These are phyloP conservation scores for Phyllachora maydis DNA, from an alignment of 2,329 filamentous ascomycete species.

Conservation along the genomic window DNA sequence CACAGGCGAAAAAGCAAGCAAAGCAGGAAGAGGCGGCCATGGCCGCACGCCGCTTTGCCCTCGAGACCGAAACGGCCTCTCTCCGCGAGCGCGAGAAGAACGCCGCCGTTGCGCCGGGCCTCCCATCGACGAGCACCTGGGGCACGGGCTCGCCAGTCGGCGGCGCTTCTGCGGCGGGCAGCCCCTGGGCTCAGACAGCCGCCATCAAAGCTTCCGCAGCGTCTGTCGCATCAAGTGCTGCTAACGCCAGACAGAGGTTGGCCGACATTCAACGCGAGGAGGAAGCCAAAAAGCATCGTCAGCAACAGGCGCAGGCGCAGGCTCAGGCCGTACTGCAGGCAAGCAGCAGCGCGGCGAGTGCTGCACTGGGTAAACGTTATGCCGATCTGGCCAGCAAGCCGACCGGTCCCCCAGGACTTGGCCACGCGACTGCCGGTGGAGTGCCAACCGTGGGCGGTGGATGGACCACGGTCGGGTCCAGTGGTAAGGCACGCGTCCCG, in stretches of 20 bases:
- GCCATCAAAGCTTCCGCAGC: constrained; percentile 16
- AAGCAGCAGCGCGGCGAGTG: constrained; percentile 20
- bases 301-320: constrained; percentile 41
- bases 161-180: constrained; percentile 24
- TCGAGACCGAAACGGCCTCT: constrained; percentile 57
- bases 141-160: constrained; percentile 55
- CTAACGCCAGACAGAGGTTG: constrained; percentile 58
- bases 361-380: constrained; percentile 60
- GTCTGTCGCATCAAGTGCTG: no score
- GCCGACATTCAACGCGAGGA: constrained; percentile 96
- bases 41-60: constrained; percentile 52
- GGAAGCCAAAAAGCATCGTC: constrained; percentile 73
- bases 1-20: constrained; percentile 81
- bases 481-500: constrained; percentile 74
- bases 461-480: constrained; percentile 90
- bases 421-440: constrained; percentile 15
- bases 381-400: constrained; percentile 80
- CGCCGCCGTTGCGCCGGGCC: constrained; percentile 45
- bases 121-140: constrained; percentile 83
- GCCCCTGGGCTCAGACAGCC: constrained; percentile 48
- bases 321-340: no score
- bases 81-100: constrained; percentile 39
- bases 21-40: constrained; percentile 68
- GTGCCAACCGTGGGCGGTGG: constrained; percentile 22
- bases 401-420: constrained; percentile 17